A percentile compares a stretch with the other conserved stretches of the same genome.
Evolutionary conservation across 148 eudicot species (phyloP).

Genomic region (Vaccinium corymbosum): DNA sequence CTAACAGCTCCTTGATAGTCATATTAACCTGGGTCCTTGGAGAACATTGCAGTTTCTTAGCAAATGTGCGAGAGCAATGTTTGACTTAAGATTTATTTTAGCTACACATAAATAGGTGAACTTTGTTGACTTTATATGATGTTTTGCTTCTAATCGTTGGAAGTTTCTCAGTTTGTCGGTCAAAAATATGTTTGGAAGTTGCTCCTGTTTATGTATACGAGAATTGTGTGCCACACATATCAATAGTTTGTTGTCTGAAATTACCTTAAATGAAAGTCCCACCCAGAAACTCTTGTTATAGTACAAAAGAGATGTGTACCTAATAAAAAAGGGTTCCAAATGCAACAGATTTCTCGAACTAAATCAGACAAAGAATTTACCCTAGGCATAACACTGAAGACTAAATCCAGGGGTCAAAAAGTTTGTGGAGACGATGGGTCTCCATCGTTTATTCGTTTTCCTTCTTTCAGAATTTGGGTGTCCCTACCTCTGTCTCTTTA

Average conservation of each 20-base stretch:
- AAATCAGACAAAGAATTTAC: not conserved
- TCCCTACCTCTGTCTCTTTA: not conserved
- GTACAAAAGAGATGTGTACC: not conserved
- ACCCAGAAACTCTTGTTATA: not conserved
- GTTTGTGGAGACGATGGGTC: not conserved
- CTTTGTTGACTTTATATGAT: not conserved
- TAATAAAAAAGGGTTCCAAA: not conserved
- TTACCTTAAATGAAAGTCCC: not conserved
- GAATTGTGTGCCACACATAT: not conserved
- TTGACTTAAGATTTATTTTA: not conserved
- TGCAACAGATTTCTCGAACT: not conserved
- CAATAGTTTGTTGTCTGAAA: not conserved
- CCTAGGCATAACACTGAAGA: not conserved
- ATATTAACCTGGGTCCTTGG: not conserved
- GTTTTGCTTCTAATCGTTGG: not conserved
- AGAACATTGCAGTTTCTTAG: not conserved
- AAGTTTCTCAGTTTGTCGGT: not conserved
- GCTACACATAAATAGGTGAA: not conserved
- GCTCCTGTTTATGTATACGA: not conserved
- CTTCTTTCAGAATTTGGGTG: not conserved
- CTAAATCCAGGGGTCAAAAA: not conserved
- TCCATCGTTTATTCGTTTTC: not conserved
- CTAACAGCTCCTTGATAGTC: not conserved
- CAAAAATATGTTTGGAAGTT: not conserved
- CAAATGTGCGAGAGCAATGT: not conserved